These are phyloP conservation scores for Iris pallida DNA, from an alignment of 116 monocot species.

Conservation along the genomic window DNA sequence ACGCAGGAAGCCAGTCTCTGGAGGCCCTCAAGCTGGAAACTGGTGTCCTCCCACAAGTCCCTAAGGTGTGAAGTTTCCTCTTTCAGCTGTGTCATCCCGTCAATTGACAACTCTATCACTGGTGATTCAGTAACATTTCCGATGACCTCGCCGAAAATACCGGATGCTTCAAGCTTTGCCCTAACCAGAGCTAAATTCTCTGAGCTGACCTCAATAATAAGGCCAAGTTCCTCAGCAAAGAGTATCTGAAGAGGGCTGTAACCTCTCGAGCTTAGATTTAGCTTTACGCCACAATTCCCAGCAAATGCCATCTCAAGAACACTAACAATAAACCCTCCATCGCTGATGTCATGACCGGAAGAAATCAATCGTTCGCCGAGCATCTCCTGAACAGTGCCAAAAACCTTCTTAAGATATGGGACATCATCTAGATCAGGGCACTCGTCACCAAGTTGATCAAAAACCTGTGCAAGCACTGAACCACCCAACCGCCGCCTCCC, in stretches of 20 bases:
- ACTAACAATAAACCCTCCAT: slow-evolving; percentile 76
- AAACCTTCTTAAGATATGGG: slow-evolving; percentile 59
- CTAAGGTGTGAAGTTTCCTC: slow-evolving; percentile 69
- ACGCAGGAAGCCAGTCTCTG: slow-evolving; percentile 85
- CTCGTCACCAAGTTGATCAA: slow-evolving; percentile 76
- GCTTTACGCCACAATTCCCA: slow-evolving; percentile 77
- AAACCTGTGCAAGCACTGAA: slow-evolving; percentile 82
- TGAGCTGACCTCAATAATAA: slow-evolving; percentile 65
- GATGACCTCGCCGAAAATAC: slow-evolving; percentile 54
- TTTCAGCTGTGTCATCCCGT: slow-evolving; percentile 50
- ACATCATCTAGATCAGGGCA: slow-evolving; percentile 93
- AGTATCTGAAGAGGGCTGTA: slow-evolving; percentile 42
- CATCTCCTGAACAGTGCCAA: slow-evolving; percentile 69
- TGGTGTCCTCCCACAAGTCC: slow-evolving; percentile 94
- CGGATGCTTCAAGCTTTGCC: slow-evolving; percentile 47
- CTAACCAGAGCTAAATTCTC: slow-evolving; percentile 33
- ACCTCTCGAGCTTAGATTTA: slow-evolving; percentile 46
- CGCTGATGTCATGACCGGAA: slow-evolving; percentile 95
- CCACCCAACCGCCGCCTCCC: slow-evolving; percentile 78
- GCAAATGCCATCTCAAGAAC: slow-evolving; percentile 97
- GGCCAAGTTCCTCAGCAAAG: slow-evolving; percentile 92
- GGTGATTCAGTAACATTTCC: slow-evolving; percentile 53
- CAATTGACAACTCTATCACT: slow-evolving; percentile 53
- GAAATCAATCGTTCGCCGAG: slow-evolving; percentile 62
- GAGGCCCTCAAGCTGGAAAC: slow-evolving; percentile 81